Evolutionary conservation across 495 filamentous ascomycete species (phyloP).

Genomic region (Xylaria acuta): DNA sequence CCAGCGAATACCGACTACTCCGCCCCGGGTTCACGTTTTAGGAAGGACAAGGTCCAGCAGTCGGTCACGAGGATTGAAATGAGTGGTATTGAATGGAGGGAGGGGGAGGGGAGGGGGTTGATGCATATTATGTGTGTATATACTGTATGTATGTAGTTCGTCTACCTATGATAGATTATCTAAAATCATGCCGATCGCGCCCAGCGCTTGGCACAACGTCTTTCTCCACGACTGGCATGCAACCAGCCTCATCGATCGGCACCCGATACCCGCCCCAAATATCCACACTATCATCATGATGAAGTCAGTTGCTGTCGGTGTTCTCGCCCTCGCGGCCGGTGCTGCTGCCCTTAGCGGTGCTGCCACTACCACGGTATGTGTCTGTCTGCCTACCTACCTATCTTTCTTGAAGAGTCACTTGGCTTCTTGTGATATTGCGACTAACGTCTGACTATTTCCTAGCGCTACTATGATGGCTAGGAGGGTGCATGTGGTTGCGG

Average conservation of each 20-base stretch:
- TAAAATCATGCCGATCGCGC: not conserved
- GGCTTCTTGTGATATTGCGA: not conserved
- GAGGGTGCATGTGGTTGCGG: slow-evolving; percentile 47
- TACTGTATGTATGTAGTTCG: not conserved
- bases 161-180: not conserved
- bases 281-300: not conserved
- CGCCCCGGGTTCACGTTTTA: not conserved
- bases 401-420: not conserved
- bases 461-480: slow-evolving; percentile 46
- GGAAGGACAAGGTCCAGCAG: not conserved
- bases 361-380: slow-evolving; percentile 27
- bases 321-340: slow-evolving; percentile 6
- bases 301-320: slow-evolving; percentile 4
- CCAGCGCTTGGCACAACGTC: slow-evolving; percentile 7
- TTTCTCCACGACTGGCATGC: not conserved
- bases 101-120: not conserved
- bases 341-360: slow-evolving; percentile 19
- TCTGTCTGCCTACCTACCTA: not conserved
- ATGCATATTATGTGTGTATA: not conserved
- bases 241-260: not conserved
- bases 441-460: not conserved
- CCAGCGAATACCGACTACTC: not conserved
- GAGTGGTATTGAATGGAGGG: not conserved
- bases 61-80: not conserved
- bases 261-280: not conserved